phyloP scores from a whole-genome alignment of 768 basidiomycete genomes.

The Trametes cingulata region DNA sequence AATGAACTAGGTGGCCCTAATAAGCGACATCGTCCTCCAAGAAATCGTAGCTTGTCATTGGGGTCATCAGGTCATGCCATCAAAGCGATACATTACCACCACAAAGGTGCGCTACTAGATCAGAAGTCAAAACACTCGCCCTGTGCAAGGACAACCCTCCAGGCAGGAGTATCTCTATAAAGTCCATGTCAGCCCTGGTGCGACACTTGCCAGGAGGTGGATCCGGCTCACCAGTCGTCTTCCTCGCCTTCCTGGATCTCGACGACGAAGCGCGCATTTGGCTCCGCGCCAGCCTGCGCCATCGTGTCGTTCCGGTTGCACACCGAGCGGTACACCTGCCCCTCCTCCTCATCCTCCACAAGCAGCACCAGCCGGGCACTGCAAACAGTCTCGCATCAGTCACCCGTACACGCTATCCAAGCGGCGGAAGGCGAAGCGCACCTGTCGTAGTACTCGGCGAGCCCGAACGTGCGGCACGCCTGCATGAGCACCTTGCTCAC shows the following conservation, averaged over 20 bases:
- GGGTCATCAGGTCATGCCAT: no score
- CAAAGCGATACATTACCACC: no score
- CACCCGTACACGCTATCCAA: background rate
- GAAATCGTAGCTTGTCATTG: no score
- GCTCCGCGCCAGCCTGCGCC: slow-evolving; percentile 22
- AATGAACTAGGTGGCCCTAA: no score
- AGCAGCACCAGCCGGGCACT: slow-evolving; percentile 19
- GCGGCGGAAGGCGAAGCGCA: background rate
- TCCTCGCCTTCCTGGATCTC: slow-evolving; percentile 11
- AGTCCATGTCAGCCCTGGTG: background rate
- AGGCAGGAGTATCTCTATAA: background rate
- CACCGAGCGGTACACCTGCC: slow-evolving; percentile 13
- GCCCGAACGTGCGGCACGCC: slow-evolving; percentile 41
- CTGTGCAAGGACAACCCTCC: no score
- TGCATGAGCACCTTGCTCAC: slow-evolving; percentile 43
- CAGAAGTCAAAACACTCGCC: no score
- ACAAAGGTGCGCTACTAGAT: no score
- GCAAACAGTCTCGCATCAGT: no score
- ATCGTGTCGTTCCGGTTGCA: slow-evolving; percentile 23
- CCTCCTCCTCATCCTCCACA: slow-evolving; percentile 17
- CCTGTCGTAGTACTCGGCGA: slow-evolving; percentile 30
- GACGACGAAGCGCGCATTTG: slow-evolving; percentile 18
- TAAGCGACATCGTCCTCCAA: no score
- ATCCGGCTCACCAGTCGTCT: background rate
- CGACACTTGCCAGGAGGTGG: background rate